Evolutionary conservation across 106 monocot genomes (phyloP).

Genomic region (Acorus calamus): DNA sequence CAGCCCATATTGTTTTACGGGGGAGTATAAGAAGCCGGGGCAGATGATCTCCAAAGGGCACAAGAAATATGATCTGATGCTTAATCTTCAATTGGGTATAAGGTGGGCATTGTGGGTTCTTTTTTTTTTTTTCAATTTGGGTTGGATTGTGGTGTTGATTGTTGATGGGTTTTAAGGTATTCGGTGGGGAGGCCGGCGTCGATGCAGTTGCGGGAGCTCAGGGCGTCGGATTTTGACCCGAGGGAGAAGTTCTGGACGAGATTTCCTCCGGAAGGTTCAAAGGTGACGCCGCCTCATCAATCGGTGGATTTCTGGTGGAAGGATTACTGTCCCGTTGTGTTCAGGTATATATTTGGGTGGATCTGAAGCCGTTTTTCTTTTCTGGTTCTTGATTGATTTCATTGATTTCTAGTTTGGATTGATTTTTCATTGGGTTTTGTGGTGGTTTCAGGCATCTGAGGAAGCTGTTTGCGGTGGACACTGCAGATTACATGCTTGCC

Average conservation of each 20-base stretch:
- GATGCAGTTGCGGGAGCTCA: conserved; percentile 41
- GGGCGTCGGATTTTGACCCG: conserved; percentile 57
- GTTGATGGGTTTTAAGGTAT: conserved; percentile 24
- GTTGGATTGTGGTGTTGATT: neutral
- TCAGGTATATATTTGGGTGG: conserved; percentile 36
- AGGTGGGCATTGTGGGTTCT: neutral
- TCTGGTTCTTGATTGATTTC: no score
- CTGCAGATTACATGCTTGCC: conserved; percentile 86
- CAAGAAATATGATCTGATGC: conserved; percentile 78
- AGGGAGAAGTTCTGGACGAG: conserved; percentile 88
- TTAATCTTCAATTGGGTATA: conserved; percentile 69
- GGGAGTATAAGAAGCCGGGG: conserved; percentile 58
- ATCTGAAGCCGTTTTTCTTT: no score
- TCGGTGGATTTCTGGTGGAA: conserved; percentile 81
- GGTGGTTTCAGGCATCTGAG: conserved; percentile 46
- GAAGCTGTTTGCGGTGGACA: conserved; percentile 67
- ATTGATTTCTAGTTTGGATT: neutral
- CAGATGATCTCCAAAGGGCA: conserved; percentile 70
- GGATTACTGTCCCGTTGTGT: conserved; percentile 86
- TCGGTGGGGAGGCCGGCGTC: conserved; percentile 61
- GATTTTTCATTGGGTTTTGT: neutral
- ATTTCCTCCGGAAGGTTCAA: conserved; percentile 83
- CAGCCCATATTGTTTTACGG: conserved; percentile 25
- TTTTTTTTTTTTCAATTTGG: neutral
- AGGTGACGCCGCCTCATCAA: conserved; percentile 75